Base-by-base conservation (phyloP, 371 early-diverging fungal genomes). In the Haplosporangium sp. region DNA sequence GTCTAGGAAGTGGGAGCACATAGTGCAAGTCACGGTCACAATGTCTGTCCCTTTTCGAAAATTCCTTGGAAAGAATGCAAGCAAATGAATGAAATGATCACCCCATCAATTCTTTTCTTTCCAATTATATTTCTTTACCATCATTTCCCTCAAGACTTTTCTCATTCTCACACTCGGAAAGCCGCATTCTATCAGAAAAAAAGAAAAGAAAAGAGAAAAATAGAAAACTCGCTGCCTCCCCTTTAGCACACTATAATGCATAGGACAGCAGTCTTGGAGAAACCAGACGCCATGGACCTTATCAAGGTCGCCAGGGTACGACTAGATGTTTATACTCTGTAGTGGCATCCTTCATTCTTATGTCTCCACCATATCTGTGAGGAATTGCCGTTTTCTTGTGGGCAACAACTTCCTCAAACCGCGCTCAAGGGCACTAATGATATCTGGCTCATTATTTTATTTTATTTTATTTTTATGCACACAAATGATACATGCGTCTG, bases 301-400 rank as follows among this genome's bases (percentile, higher is more conserved):
- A 84, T 86, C 58, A 79, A 79, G 76, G 67, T 86, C 44, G 52
- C 84, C 38, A 84, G 83, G 83, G 85, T 85, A 72, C 48, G 40
- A 40, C 45, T 35, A n/a, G 10, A 50, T 19, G 52, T 37, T 35
- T 48, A 55, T 9, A 20, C 39, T 15, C 44, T 11, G 11, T 34
- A 15, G n/a, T 42, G 9, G 34, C 35, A 55, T 55, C 9, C 10
- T 45, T 57, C 47, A 37, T 13, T 35, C 27, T 27, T n/a, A 37
- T 47, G 13, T 20, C 8, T 15, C 60, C 44, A 19, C 44, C 2
- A 13, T 15, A 15, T 27, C 27, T 52, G 47, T 4, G 45, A 11
- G 39, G 50, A 38, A 39, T 61, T 48, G 37, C 62, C 34, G n/a
- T 38, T 34, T 38, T 15, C 38, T 47, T 35, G 48, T 48, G 4